These are phyloP conservation scores for Nitzschia inconspicua DNA, from an alignment of 108 stramenopile genomes.

Conservation along the genomic window DNA sequence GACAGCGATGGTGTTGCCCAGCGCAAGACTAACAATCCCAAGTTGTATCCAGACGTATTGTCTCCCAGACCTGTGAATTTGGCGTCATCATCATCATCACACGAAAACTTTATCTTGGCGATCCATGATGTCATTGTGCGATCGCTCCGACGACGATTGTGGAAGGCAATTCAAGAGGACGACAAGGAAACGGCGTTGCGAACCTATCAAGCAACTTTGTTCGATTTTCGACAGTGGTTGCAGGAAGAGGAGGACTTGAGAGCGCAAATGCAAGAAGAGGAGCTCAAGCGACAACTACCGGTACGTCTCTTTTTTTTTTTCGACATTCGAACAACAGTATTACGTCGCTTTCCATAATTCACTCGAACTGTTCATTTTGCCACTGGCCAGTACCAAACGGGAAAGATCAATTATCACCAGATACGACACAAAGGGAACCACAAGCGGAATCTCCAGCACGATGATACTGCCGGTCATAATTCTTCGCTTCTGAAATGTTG, in stretches of 20 bases:
- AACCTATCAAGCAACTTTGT: conserved; percentile 27
- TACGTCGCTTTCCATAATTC: no score
- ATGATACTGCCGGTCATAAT: background rate
- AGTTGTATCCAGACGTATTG: no score
- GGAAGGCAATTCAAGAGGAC: conserved; percentile 40
- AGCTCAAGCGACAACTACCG: background rate
- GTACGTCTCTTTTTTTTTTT: background rate
- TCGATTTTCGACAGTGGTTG: conserved; percentile 26
- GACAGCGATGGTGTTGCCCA: no score
- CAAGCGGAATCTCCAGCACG: background rate
- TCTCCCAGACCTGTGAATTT: no score
- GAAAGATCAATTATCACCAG: background rate
- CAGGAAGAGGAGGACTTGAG: conserved; percentile 23
- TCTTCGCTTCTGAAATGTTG: background rate
- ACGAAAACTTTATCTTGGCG: background rate
- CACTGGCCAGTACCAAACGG: background rate
- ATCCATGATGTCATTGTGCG: conserved; percentile 27
- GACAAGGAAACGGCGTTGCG: conserved; percentile 19
- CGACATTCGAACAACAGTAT: background rate
- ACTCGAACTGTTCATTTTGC: no score
- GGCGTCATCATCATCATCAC: background rate
- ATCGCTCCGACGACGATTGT: conserved; percentile 40
- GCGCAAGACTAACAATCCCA: no score
- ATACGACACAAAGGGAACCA: background rate
- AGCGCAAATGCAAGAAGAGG: background rate